Evolutionary conservation across 805 yeast genomes (phyloP).

Genomic region (Starmerella floris): DNA sequence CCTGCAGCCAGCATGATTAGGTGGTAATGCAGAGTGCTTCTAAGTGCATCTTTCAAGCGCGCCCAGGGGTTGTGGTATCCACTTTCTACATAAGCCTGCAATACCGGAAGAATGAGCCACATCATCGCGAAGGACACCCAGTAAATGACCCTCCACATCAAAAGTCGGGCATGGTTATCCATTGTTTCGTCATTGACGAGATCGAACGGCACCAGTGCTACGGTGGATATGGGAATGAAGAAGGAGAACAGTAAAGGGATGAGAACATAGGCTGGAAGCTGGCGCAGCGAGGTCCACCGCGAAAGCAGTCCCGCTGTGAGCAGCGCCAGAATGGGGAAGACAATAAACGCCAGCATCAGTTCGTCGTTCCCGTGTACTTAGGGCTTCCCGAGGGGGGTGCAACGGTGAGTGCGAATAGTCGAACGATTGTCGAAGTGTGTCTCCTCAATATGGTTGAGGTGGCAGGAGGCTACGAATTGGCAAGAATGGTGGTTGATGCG

Average conservation of each 20-base stretch:
- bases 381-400: no score
- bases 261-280: conserved; percentile 17
- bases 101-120: conserved; percentile 60
- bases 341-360: conserved; percentile 15
- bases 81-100: conserved; percentile 60
- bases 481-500: no score
- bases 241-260: conserved; percentile 31
- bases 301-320: conserved; percentile 15
- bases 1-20: conserved; percentile 42
- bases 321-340: conserved; percentile 17
- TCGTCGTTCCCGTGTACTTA: no score
- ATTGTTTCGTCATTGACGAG: conserved; percentile 41
- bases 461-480: no score
- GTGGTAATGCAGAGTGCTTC: conserved; percentile 48
- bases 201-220: conserved; percentile 63
- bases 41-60: conserved; percentile 44
- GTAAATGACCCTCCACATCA: conserved; percentile 60
- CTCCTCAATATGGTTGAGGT: no score
- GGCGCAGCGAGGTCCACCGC: conserved; percentile 16
- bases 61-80: conserved; percentile 43
- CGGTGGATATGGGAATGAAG: conserved; percentile 61
- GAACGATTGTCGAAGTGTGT: no score
- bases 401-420: no score
- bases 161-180: conserved; percentile 36
- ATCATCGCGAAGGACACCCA: conserved; percentile 73